Base-by-base conservation (phyloP, 768 basidiomycete genomes). In the Paxillus ammoniavirescens region DNA sequence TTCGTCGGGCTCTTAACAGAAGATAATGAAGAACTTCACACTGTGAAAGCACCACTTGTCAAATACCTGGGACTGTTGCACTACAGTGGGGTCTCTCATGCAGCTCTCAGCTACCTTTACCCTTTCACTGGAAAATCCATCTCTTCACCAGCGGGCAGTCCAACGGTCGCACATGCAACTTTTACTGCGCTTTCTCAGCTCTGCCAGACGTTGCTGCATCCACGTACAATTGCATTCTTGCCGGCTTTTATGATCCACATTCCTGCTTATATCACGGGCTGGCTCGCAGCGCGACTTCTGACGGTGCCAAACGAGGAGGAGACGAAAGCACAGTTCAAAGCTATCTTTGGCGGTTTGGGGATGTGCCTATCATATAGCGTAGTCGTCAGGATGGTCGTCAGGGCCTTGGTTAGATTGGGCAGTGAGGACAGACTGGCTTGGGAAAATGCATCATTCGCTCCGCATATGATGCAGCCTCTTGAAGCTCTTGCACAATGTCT, bases 241-340 rank as follows among this genome's bases (percentile, higher is more conserved):
- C 77, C 79, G 0, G 61, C 72, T 9, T 72, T 87, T 49, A 50
- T 87, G 31, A 49, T 84, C 21, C 78, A 81, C 31, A 57, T 84
- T 9, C 86, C 87, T 1, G 78, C 79, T 6, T 89, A 89, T 67
- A 57, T 81, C 41, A 65, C 79, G 17, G 80, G 79, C 21, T 50
- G 56, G 12, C 62, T 82, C n/a, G 69, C 72, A 15, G 75, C 75
- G 36, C 74, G 72, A 42, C 59, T 75, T 44, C 59, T 87, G 26
- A 74, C 75, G 9, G 64, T 63, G 0, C 62, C 72, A 13, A 78
- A 80, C 33, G 86, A 89, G 63, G 77, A 86, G 61, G 87, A 89
- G 62, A 78, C 80, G 30, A 71, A 79, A 46, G 85, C 87, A n/a
- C 86, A 89, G 68, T 88, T 82, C 68, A 86, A 87, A 68, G 74